phyloP scores from a whole-genome alignment of 1,139 yeast genomes.

The Magnusiomyces starmeri region DNA sequence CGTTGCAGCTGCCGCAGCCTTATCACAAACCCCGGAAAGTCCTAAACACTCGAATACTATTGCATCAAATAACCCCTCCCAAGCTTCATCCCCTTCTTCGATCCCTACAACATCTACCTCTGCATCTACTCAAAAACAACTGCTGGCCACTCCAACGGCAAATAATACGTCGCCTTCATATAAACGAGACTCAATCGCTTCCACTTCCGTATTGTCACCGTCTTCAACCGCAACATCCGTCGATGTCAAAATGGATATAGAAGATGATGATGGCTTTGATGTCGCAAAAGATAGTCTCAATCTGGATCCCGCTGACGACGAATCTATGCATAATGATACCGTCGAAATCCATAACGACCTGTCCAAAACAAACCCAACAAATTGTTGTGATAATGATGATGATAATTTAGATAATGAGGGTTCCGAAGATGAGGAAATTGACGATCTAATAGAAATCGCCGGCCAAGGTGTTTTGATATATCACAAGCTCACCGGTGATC shows the following conservation, averaged over 20 bases:
- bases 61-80: background rate
- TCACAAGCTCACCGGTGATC: conserved; percentile 49
- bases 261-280: no score
- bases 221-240: background rate
- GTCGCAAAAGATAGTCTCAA: no score
- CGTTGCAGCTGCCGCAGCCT: background rate
- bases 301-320: background rate
- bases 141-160: background rate
- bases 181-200: background rate
- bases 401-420: background rate
- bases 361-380: background rate
- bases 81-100: background rate
- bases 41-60: conserved; percentile 1
- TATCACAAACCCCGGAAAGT: background rate
- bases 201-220: background rate
- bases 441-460: conserved; percentile 52
- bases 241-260: background rate
- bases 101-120: background rate
- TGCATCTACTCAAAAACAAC: background rate
- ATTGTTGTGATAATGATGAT: background rate
- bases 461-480: conserved; percentile 95
- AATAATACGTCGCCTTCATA: background rate
- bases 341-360: background rate
- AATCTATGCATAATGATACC: background rate
- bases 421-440: background rate